These are phyloP conservation scores for Monilinia fructigena DNA, from an alignment of 2,329 filamentous ascomycete genomes.

Conservation along the genomic window DNA sequence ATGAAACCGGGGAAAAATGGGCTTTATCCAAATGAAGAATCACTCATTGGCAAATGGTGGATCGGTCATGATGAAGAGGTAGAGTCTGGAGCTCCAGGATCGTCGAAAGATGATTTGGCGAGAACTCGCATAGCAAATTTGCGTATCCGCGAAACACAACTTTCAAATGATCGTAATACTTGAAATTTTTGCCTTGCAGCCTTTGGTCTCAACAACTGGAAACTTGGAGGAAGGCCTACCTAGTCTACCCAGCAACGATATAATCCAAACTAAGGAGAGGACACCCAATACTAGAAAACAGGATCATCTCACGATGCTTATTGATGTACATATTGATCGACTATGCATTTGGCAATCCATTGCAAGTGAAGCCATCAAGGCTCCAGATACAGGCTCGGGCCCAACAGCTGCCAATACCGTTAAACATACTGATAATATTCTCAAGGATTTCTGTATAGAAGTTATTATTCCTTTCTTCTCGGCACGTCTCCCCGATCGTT, in stretches of 20 bases:
- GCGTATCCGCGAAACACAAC: slow-evolving; percentile 72
- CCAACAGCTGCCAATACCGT: slow-evolving; percentile 25
- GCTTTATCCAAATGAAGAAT: slow-evolving; percentile 65
- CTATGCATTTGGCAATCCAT: slow-evolving; percentile 84
- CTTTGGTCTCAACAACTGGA: slow-evolving; percentile 45
- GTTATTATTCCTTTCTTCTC: slow-evolving; percentile 81
- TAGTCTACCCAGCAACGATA: slow-evolving; percentile 34
- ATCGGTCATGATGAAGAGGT: slow-evolving; percentile 54
- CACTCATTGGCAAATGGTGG: slow-evolving; percentile 71
- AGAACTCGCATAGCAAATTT: slow-evolving; percentile 64
- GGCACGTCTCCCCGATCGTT: slow-evolving; percentile 69
- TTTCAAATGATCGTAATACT: slow-evolving; percentile 80
- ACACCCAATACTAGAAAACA: slow-evolving; percentile 39
- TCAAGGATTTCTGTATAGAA: slow-evolving; percentile 76
- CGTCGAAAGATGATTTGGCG: slow-evolving; percentile 51
- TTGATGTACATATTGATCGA: slow-evolving; percentile 74
- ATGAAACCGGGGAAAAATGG: slow-evolving; percentile 67
- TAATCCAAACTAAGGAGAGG: slow-evolving; percentile 31
- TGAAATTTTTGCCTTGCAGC: slow-evolving; percentile 71
- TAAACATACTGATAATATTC: slow-evolving; percentile 51
- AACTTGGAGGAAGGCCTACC: slow-evolving; percentile 37
- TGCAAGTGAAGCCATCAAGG: slow-evolving; percentile 55
- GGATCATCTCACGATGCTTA: slow-evolving; percentile 62
- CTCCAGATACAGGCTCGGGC: slow-evolving; percentile 40
- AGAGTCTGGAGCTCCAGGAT: slow-evolving; percentile 45